Percentiles rank a stretch among this genome's conserved stretches.
Conservation (phyloP, 768 basidiomycete species). For the Candolleomyces eurysporus region DNA sequence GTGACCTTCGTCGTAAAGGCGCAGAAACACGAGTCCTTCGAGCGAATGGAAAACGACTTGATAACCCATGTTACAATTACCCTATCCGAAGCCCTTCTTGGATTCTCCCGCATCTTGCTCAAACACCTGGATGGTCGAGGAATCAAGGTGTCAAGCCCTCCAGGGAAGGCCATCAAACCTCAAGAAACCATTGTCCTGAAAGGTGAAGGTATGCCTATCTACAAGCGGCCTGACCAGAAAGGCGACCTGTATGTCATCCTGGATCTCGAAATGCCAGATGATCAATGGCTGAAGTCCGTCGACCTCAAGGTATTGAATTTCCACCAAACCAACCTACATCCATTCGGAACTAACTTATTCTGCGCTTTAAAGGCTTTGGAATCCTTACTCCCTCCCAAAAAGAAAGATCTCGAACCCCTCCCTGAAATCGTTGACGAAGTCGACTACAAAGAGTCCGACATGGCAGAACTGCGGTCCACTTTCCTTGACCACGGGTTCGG, state of each 20-base stretch:
- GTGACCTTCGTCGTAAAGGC: constrained; percentile 80
- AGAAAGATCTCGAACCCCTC: constrained; percentile 65
- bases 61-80: constrained; percentile 81
- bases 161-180: constrained; percentile 72
- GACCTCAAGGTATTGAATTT: constrained; percentile 49
- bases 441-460: constrained; percentile 23
- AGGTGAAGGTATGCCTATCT: constrained; percentile 88
- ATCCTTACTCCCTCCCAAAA: constrained; percentile 73
- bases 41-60: constrained; percentile 79
- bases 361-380: constrained; percentile 51
- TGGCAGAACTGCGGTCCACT: constrained; percentile 70
- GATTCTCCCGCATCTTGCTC: constrained; percentile 89
- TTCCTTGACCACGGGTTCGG: constrained; percentile 87
- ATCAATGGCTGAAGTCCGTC: constrained; percentile 69
- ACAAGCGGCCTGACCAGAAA: constrained; percentile 60
- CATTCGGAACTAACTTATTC: constrained; percentile 1
- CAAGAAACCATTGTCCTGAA: constrained; percentile 72
- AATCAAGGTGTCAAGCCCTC: constrained; percentile 72
- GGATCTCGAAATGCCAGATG: constrained; percentile 85
- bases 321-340: neutral
- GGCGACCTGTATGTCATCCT: constrained; percentile 84
- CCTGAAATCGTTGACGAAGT: constrained; percentile 72
- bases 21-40: constrained; percentile 73
- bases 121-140: constrained; percentile 93
- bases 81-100: constrained; percentile 89